Conservation (phyloP, 306 rosid species). For the Alnus glutinosa region DNA sequence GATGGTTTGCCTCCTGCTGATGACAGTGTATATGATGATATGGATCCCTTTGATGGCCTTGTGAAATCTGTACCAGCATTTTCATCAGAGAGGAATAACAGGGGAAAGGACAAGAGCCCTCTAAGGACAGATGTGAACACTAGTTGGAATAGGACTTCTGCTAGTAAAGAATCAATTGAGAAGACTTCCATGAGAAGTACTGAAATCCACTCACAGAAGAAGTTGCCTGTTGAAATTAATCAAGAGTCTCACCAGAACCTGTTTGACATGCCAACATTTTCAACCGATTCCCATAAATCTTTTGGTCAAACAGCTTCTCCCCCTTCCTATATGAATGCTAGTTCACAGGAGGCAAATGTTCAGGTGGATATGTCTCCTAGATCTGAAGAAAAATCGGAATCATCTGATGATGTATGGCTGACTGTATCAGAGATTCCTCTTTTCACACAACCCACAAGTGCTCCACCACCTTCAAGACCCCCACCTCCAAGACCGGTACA, state of each 20-base stretch:
- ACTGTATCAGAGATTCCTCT: slow-evolving; percentile 94
- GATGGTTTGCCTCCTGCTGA: slow-evolving; percentile 56
- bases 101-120: slow-evolving; percentile 55
- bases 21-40: slow-evolving; percentile 57
- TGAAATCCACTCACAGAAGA: slow-evolving; percentile 58
- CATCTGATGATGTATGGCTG: slow-evolving; percentile 77
- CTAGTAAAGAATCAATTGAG: slow-evolving; percentile 50
- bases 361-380: slow-evolving; percentile 59
- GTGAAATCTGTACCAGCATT: slow-evolving; percentile 76
- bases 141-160: slow-evolving; percentile 38
- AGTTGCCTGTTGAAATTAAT: slow-evolving; percentile 47
- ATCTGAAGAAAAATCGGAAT: slow-evolving; percentile 61
- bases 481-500: slow-evolving; percentile 94
- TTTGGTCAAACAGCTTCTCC: slow-evolving; percentile 65
- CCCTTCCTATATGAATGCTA: slow-evolving; percentile 47
- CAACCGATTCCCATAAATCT: slow-evolving; percentile 59
- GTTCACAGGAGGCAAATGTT: slow-evolving; percentile 47
- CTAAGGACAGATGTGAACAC: slow-evolving; percentile 47
- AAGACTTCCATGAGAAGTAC: slow-evolving; percentile 58
- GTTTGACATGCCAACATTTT: slow-evolving; percentile 62
- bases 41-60: slow-evolving; percentile 88
- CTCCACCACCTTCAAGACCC: slow-evolving; percentile 99
- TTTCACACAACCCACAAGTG: slow-evolving; percentile 84
- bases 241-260: slow-evolving; percentile 56
- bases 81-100: slow-evolving; percentile 66